phyloP scores from a whole-genome alignment of 129 eudicot species.

The Artemisia annua region DNA sequence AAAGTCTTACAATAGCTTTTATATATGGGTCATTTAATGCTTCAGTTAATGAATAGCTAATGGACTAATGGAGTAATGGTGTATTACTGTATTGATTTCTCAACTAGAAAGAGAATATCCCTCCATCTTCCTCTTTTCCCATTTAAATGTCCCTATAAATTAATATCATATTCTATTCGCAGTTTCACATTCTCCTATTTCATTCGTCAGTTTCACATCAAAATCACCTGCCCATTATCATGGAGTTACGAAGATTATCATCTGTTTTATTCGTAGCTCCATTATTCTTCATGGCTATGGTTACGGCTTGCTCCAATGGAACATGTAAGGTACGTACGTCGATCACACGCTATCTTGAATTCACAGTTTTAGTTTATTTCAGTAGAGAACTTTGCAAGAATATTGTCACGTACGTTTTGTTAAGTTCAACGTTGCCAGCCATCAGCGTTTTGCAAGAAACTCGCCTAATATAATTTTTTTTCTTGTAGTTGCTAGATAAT shows the following conservation, averaged over 20 bases:
- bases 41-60: no score
- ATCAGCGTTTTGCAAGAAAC: neutral
- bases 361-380: neutral
- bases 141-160: slow-evolving; percentile 20
- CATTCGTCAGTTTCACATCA: slow-evolving; percentile 7
- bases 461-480: neutral
- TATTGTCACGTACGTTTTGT: neutral
- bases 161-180: neutral
- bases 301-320: slow-evolving; percentile 54
- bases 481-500: slow-evolving; percentile 46
- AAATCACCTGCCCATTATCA: neutral
- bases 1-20: no score
- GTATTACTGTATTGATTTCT: slow-evolving; percentile 7
- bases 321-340: slow-evolving; percentile 51
- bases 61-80: neutral
- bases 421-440: neutral
- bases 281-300: slow-evolving; percentile 18
- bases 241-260: neutral
- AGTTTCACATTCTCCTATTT: slow-evolving; percentile 6
- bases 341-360: neutral
- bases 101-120: slow-evolving; percentile 15
- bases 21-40: no score
- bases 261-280: neutral
- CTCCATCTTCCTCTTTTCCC: slow-evolving; percentile 12
- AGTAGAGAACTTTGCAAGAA: neutral